Base-by-base conservation (phyloP, 2,329 filamentous ascomycete genomes). In the Fusarium verrucosum region DNA sequence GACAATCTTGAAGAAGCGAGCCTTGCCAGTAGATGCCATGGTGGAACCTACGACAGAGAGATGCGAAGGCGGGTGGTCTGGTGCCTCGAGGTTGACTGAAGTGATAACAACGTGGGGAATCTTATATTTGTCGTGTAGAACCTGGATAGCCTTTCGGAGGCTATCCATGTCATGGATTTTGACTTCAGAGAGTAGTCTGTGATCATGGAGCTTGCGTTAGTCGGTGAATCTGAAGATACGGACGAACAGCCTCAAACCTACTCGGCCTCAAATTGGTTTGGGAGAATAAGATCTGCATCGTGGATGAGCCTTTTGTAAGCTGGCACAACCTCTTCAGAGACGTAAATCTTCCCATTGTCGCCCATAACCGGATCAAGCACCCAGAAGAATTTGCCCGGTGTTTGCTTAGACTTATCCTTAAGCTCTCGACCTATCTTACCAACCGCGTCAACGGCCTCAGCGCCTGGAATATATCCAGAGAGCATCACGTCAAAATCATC, bases 311-410 rank as follows among this genome's bases (percentile, higher is more conserved):
- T 82, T 78, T 92, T 94, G 77, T 98, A 99, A 14, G 91, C 93
- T 0, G 94, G 94, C 16, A 98, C 91, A 5, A 96, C 92, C 65
- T 96, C 92, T 70, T 94, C 89, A 7, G 90, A 91, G 9, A 99
- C 94, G 74, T 99, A 99, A 13, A 99, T 83, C 68, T 86, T 87
- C 45, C 93, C 95, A 72, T 97, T 93, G 75, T 99, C 95, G 26
- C 95, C 95, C 95, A 99, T 99, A 43, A 99, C 95, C 0, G 96
- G 95, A 76, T 99, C 95, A 23, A 99, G 84, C 4, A 97, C 92
- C 94, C 94, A 98, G 79, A 98, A 98, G 80, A 98, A 97, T 41
- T 85, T 87, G 1, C 92, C 91, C 0, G 91, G 89, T 28, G 82
- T 83, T 14, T 79, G 81, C 32, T 80, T 81, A 3, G 86, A 83